Evolutionary conservation across 106 monocot species (phyloP).

Genomic region (Platanthera zijinensis): DNA sequence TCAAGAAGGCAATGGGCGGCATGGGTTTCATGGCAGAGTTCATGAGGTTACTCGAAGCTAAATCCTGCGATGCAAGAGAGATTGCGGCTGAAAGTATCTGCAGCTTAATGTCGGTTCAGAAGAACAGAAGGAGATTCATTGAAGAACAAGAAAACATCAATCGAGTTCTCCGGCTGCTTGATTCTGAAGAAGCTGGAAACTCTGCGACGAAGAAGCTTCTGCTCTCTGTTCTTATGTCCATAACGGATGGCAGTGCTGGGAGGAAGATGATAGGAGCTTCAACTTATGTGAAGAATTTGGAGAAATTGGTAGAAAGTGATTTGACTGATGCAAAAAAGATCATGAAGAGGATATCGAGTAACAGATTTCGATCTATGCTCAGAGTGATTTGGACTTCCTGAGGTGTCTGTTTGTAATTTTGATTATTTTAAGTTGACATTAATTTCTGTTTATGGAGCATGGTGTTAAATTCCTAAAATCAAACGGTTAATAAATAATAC

Average conservation of each 20-base stretch:
- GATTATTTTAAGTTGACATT: too few species aligned
- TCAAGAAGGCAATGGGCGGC: constrained; percentile 30
- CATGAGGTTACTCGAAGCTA: constrained; percentile 26
- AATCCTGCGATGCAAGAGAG: constrained; percentile 23
- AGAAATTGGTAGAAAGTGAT: constrained; percentile 21
- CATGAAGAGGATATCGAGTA: neutral
- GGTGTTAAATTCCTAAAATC: too few species aligned
- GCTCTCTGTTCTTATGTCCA: constrained; percentile 9
- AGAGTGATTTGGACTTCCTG: too few species aligned
- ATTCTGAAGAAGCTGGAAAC: constrained; percentile 32
- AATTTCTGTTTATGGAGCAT: too few species aligned
- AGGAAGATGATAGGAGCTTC: too few species aligned
- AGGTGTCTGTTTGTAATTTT: too few species aligned
- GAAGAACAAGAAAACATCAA: constrained; percentile 37
- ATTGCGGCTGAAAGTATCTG: constrained; percentile 31
- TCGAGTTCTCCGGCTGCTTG: constrained; percentile 33
- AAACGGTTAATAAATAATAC: too few species aligned
- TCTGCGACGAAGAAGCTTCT: constrained; percentile 23
- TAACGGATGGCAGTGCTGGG: too few species aligned
- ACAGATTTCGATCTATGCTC: neutral
- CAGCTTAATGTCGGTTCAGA: constrained; percentile 27
- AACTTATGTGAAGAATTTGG: too few species aligned
- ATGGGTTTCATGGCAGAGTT: constrained; percentile 33
- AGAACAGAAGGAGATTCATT: constrained; percentile 37
- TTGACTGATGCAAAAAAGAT: constrained; percentile 49